Percentiles rank a stretch among this genome's conserved stretches.
Evolutionary conservation across 257 asterid genomes (phyloP).

Genomic region (Leptodermis oblonga): DNA sequence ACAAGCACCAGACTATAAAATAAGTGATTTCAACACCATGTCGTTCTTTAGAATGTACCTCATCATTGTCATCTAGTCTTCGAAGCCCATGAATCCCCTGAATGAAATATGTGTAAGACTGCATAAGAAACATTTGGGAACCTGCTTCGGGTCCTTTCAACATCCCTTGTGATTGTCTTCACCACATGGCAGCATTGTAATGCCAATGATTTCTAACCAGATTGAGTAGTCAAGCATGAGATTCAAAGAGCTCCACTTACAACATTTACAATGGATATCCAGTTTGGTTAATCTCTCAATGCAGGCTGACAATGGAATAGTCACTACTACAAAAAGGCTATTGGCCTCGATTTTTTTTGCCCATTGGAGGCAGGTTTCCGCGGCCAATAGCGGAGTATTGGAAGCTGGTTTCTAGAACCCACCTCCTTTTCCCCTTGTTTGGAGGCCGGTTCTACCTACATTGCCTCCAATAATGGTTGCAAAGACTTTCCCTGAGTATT

Average conservation of each 20-base stretch:
- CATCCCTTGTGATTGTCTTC: neutral
- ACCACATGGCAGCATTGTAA: neutral
- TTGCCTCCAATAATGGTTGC: too few species aligned
- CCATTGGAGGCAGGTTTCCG: too few species aligned
- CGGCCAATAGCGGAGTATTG: too few species aligned
- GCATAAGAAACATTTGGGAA: constrained; percentile 9
- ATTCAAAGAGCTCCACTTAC: neutral
- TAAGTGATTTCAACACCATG: neutral
- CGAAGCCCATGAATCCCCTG: neutral
- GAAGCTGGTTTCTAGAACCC: too few species aligned
- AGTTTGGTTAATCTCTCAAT: neutral
- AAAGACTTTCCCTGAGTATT: too few species aligned
- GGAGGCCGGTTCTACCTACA: too few species aligned
- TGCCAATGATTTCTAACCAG: neutral
- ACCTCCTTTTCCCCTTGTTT: too few species aligned
- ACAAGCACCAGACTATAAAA: neutral
- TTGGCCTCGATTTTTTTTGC: too few species aligned
- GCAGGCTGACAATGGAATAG: neutral
- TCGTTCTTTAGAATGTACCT: constrained; percentile 10
- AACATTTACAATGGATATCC: neutral
- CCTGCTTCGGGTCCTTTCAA: constrained; percentile 15
- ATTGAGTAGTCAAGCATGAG: neutral
- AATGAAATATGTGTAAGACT: constrained; percentile 15
- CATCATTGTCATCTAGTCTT: constrained; percentile 12
- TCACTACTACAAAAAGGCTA: too few species aligned